Evolutionary conservation across 1,284 basidiomycete genomes (phyloP).

Genomic region (Ustilago lituana): DNA sequence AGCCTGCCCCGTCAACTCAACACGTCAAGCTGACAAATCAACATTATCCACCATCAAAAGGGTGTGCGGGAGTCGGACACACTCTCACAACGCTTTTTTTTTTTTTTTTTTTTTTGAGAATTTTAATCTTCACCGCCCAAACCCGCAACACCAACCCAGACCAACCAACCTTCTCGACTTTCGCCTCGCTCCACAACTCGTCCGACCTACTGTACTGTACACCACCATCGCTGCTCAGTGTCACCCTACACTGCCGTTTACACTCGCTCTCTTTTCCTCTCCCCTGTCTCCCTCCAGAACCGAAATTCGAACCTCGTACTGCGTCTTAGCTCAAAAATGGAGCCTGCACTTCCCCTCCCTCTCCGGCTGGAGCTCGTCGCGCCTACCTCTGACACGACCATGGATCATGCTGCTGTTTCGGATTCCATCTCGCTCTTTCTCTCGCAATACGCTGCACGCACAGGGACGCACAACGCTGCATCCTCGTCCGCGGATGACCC

Average conservation of each 20-base stretch:
- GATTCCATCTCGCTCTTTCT: slow-evolving; percentile 27
- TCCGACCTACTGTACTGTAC: too few species aligned
- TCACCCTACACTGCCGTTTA: neutral
- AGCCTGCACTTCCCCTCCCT: slow-evolving; percentile 34
- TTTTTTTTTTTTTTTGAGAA: neutral
- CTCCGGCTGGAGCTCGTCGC: slow-evolving; percentile 25
- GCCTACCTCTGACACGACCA: neutral
- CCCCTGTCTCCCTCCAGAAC: neutral
- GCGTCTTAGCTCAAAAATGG: too few species aligned
- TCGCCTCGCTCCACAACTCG: too few species aligned
- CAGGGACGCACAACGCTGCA: slow-evolving; percentile 21
- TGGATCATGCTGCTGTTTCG: slow-evolving; percentile 10
- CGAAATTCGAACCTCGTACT: too few species aligned
- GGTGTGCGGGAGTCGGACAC: too few species aligned
- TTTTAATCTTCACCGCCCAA: too few species aligned
- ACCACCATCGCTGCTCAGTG: neutral
- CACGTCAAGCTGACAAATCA: slow-evolving; percentile 28
- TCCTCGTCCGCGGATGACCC: slow-evolving; percentile 1
- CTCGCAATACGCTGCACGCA: slow-evolving; percentile 28
- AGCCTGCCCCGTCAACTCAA: neutral
- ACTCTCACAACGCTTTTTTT: too few species aligned
- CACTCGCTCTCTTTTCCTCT: neutral
- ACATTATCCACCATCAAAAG: too few species aligned
- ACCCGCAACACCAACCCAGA: too few species aligned
- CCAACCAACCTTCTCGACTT: too few species aligned